Base-by-base conservation (phyloP, 2,329 filamentous ascomycete species). In the Thielaviopsis euricoi region DNA sequence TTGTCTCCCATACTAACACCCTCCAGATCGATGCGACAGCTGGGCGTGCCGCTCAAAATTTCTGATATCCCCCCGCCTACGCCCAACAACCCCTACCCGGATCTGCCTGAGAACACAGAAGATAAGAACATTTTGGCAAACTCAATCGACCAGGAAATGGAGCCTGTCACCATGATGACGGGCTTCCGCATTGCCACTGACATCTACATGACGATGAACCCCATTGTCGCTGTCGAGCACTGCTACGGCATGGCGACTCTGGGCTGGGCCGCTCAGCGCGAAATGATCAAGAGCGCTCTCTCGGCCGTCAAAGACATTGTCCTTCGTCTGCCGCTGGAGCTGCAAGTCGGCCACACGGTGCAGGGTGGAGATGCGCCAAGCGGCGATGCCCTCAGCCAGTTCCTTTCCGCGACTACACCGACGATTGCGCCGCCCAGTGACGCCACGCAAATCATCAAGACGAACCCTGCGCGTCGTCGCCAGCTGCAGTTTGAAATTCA, bases 401-500 rank as follows among this genome's bases (percentile, higher is more conserved):
- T 68, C n/a, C 66, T 74, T 19, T 56, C 55, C 2, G 70, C 71
- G 2, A 66, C 65, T 19, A 66, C 74, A 25, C 73, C 76, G 55
- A 71, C 73, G n/a, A 67, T 70, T 13, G 71, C 71, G n/a, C 70
- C 68, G 56, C 68, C 69, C 6, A 72, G 75, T 61, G 73, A 75
- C 0, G 65, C 72, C 9, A 78, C 81, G 62, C 74, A 73, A 46
- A 68, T 73, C 7, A 72, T 80, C 59, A 74, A 74, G 57, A 69
- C 71, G 21, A 71, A 80, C 25, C 74, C 76, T 1, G 67, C 71
- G 25, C 72, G 74, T 2, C 75, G 79, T 2, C 75, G 80, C 1
- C 73, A 76, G 58, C 68, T 89, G 4, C 87, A 93, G 66, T 89
- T 84, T 63, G 89, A 95, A 70, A 93, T 95, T 29, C 89, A 95